Evolutionary conservation across 2,329 filamentous ascomycete species (phyloP).

Genomic region (Colletotrichum lindemuthianum): DNA sequence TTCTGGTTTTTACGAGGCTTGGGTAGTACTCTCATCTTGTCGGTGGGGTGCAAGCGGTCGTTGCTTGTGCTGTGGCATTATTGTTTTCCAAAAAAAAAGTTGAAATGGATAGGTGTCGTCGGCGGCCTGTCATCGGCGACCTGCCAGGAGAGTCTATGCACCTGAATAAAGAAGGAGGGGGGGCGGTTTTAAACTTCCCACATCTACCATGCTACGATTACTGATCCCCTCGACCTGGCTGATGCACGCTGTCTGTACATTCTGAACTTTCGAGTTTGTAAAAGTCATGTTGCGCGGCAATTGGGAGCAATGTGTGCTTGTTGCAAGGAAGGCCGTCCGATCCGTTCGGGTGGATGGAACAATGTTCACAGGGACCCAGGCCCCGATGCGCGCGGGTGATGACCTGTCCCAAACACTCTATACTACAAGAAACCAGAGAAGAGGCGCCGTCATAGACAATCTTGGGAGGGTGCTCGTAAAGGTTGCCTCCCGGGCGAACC

Average conservation of each 20-base stretch:
- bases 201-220: conserved; percentile 20
- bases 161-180: conserved; percentile 1
- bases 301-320: not conserved
- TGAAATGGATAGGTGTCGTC: not conserved
- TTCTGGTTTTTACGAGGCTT: not conserved
- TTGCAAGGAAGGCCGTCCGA: conserved; percentile 10
- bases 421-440: too few relatives aligned
- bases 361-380: conserved; percentile 9
- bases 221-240: conserved; percentile 3
- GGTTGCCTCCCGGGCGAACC: not conserved
- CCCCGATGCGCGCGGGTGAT: too few relatives aligned
- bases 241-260: conserved; percentile 5
- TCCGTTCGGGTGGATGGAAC: not conserved
- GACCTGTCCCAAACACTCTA: not conserved
- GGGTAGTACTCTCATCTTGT: too few relatives aligned
- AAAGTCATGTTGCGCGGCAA: not conserved
- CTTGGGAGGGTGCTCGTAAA: too few relatives aligned
- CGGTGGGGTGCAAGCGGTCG: too few relatives aligned
- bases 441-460: not conserved
- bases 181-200: not conserved
- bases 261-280: not conserved
- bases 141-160: too few relatives aligned
- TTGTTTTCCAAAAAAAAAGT: not conserved
- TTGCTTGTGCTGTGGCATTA: too few relatives aligned
- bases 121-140: not conserved